Conservation (phyloP, 768 basidiomycete species). For the Boletus sensibilis region DNA sequence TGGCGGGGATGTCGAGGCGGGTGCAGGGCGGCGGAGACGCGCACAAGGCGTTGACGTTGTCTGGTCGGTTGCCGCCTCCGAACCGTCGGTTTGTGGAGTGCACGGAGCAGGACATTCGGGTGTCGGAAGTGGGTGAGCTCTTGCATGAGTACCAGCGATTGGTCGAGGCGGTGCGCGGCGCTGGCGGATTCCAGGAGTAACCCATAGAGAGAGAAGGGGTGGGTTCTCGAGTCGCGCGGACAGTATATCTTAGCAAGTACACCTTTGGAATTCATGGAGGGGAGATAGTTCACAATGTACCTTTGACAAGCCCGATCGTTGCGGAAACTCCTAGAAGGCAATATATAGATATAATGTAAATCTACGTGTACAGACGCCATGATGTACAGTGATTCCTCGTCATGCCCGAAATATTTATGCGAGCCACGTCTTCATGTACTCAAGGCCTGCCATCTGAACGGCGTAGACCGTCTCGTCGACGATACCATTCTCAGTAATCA, state of each 20-base stretch:
- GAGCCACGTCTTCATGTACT: slow-evolving; percentile 59
- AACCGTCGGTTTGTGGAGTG: slow-evolving; percentile 71
- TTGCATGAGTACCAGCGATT: slow-evolving; percentile 79
- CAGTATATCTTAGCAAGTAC: background rate
- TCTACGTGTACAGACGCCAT: background rate
- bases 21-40: slow-evolving; percentile 32
- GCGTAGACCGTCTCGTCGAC: slow-evolving; percentile 51
- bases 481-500: slow-evolving; percentile 39
- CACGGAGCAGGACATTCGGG: slow-evolving; percentile 68
- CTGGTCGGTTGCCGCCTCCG: slow-evolving; percentile 55
- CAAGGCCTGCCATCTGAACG: slow-evolving; percentile 54
- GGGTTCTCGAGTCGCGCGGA: background rate
- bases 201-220: background rate
- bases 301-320: too few species aligned
- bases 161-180: slow-evolving; percentile 61
- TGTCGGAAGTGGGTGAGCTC: slow-evolving; percentile 80
- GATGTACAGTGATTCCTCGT: background rate
- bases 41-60: slow-evolving; percentile 38
- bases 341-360: background rate
- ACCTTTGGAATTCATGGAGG: too few species aligned
- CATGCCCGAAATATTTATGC: slow-evolving; percentile 8
- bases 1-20: slow-evolving; percentile 57
- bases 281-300: background rate
- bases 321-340: background rate
- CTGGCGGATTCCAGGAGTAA: slow-evolving; percentile 43